phyloP scores from a whole-genome alignment of 75 land plant species.

The Pinus taeda region DNA sequence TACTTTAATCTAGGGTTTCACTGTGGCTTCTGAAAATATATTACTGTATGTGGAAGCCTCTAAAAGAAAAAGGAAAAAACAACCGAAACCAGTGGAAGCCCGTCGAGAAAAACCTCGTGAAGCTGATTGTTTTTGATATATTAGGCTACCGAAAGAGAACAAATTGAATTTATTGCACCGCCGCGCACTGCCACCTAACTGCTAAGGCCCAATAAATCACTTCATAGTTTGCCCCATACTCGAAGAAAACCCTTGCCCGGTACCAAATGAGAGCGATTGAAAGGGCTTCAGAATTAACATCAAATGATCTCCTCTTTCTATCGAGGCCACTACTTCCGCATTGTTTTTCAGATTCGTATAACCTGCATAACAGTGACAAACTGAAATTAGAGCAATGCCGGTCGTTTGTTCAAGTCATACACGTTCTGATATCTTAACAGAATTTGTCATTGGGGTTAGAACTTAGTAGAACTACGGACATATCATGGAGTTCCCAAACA shows the following conservation, averaged over 20 bases:
- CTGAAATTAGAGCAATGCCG: too few relatives aligned
- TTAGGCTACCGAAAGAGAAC: not conserved
- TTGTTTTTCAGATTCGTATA: too few relatives aligned
- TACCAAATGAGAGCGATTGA: not conserved
- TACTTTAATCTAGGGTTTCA: conserved; percentile 6
- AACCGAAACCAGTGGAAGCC: not conserved
- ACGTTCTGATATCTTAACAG: not conserved
- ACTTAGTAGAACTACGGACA: not conserved
- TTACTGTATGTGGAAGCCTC: not conserved
- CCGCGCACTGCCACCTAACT: not conserved
- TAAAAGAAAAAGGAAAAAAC: not conserved
- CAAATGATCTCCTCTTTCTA: too few relatives aligned
- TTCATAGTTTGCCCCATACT: too few relatives aligned
- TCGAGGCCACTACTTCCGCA: too few relatives aligned
- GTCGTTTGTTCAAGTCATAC: not conserved
- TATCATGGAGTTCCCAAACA: too few relatives aligned
- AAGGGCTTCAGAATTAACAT: too few relatives aligned
- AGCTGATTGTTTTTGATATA: not conserved
- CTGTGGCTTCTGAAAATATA: not conserved
- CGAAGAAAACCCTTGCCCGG: not conserved
- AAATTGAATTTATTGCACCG: not conserved
- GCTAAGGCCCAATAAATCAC: not conserved
- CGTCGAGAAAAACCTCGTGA: not conserved
- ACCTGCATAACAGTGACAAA: too few relatives aligned
- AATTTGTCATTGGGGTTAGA: not conserved